Evolutionary conservation across 345 rosid genomes (phyloP), one percentile per base, ranked within the genome.

Genomic region (Lepidium sativum): DNA sequence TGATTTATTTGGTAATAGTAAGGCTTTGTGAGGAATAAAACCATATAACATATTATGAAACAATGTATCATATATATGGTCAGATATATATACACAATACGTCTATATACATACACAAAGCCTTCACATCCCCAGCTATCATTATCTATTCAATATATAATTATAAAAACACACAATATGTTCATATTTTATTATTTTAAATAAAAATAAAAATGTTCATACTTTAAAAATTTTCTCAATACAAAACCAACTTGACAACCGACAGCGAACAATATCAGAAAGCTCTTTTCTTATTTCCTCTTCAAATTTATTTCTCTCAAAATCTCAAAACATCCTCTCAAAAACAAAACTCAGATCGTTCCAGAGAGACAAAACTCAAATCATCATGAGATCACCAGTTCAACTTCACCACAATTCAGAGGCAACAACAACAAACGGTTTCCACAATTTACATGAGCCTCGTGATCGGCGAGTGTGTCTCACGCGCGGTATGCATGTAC

Each of bases 321-420:
- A n/a, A n/a, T n/a, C n/a, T 54, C 54, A 23, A 2, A 14, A 27
- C 53, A 29, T 55, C 44, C 20, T 61, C 63, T 3, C 29, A 21
- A 37, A 56, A 44, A 12, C n/a, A 43, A 6, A 33, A 48, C 6
- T 18, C 20, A 39, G 17, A 52, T 25, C 20, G 18, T 16, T 25
- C 39, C 32, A 12, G 9, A 73, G 38, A n/a, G n/a, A n/a, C 40
- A 45, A 14, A 4, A 34, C 3, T 31, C 18, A 52, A 6, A 62
- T 25, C 12, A 54, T 17, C 34, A 54, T 86, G 96, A 88, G 87
- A 16, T 83, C 92, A 6, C 63, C 96, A 0, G 73, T 84, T 6
- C 87, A 84, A 49, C 74, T 84, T 55, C 86, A 75, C 17, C 77
- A 72, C 44, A 27, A 65, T 55, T 40, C 71, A 32, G 65, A 39